Base-by-base conservation (phyloP, 768 basidiomycete species). In the Clavaria fumosa region DNA sequence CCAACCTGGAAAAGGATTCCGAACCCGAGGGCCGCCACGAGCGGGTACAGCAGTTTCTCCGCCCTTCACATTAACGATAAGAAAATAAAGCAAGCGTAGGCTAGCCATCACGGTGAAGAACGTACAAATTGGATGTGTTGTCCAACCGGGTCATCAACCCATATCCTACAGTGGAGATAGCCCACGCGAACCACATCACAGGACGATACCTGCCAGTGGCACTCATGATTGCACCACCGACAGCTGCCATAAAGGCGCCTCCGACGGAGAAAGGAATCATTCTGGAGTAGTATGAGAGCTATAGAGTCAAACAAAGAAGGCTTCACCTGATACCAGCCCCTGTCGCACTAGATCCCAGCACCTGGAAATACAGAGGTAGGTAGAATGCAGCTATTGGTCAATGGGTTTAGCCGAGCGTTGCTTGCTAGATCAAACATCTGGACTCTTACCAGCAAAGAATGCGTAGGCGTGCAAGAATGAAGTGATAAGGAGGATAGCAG, bases 231-330 rank as follows among this genome's bases (percentile, higher is more conserved):
- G 76, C 46, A 21, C 84, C 83, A 2, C 71, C 62, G 3, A 66
- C 1, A 1, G 70, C 64, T 21, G 81, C 75, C 5, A 69, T 50
- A 4, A 69, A 1, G 2, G 81, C 56, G 33, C 58, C 53, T 2
- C 72, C 77, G 4, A 83, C 62, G 1, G 82, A 83, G 52, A 62
- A 88, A 1, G 82, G 64, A 2, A 86, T 55, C 78, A 83, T 83
- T 52, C 78, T 81, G 41, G 11, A 32, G 14, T 39, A 31, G 28
- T 40, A 17, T 14, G 19, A 34, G 7, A 14, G 11, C 21, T 5
- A 39, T 15, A 15, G 24, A 19, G 40, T 17, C 23, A 37, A 32
- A 28, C 27, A 9, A 11, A 9, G n/a, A n/a, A 27, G 37, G 11
- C 32, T 61, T 53, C 52, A 76, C 78, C 69, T 61, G 15, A 84